Percentiles rank a stretch among this genome's conserved stretches.
Conservation (phyloP, 2,329 filamentous ascomycete species). For the Calonectria pauciramosa region DNA sequence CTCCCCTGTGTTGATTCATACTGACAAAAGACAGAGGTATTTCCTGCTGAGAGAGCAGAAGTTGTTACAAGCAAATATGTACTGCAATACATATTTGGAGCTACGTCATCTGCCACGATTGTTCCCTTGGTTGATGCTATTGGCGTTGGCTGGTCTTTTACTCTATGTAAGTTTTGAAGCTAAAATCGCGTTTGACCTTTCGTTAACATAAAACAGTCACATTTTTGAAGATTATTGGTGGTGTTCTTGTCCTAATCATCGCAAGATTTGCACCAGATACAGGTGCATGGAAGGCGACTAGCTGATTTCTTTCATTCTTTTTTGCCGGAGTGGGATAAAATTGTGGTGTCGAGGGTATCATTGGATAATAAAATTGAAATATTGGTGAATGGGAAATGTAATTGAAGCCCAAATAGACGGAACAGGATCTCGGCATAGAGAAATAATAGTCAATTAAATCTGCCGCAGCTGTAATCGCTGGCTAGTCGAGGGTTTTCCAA, state of each 20-base stretch:
- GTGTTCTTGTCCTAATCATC: not conserved
- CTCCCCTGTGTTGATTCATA: no score
- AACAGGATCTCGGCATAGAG: no score
- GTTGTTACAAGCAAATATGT: constrained; percentile 27
- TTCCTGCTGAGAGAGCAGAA: constrained; percentile 16
- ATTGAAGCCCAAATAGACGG: not conserved
- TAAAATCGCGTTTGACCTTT: not conserved
- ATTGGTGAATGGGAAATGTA: not conserved
- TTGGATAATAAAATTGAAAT: not conserved
- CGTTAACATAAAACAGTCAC: not conserved
- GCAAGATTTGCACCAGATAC: constrained; percentile 1
- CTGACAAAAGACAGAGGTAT: constrained; percentile 7
- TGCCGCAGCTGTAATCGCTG: not conserved
- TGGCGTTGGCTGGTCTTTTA: constrained; percentile 19
- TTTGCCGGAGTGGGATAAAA: not conserved
- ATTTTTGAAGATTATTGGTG: not conserved
- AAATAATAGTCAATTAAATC: not conserved
- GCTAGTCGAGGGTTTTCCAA: not conserved
- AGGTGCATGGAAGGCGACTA: not conserved
- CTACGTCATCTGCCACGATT: constrained; percentile 1
- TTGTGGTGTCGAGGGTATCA: not conserved
- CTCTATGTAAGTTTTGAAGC: constrained; percentile 3
- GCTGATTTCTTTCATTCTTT: not conserved
- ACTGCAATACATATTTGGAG: constrained; percentile 23
- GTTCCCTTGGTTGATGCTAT: constrained; percentile 17